Evolutionary conservation across 257 asterid genomes (phyloP), one percentile per base, ranked within the genome.

Genomic region (Henckelia pumila): DNA sequence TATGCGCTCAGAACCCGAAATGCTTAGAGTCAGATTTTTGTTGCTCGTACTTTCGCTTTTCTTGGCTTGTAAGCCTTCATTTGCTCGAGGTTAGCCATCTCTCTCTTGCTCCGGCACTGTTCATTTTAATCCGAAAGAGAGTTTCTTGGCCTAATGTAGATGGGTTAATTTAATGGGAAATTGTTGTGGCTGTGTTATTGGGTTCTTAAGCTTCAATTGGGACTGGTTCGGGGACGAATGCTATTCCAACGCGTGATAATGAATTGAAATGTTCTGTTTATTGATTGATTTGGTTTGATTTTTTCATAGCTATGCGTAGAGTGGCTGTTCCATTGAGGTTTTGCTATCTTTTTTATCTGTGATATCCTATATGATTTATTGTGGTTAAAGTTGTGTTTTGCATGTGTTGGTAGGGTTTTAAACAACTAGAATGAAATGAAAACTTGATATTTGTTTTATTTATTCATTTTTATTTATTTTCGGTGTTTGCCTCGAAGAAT

Each of bases 1-100:
- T 3, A 19, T 13, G 52, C 0, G 19, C 52, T 44, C 52, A 44
- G 9, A 44, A 44, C 19, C 59, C 75, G 66, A 37, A 68, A 80
- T 86, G 86, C 78, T 66, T 66, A 52, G 78, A 67, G 19, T 47
- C 61, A 78, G 81, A 64, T 63, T 75, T 73, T 50, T 77, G 22
- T 56, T 73, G 49, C 60, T 84, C 61, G 64, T 77, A 37, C 77
- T 72, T 33, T 74, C 63, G 64, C 61, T 80, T 55, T 80, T 64
- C 70, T 72, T 82, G 57, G 72, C 59, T 76, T 77, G 85, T 21
- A 32, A 61, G 28, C 86, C 81, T 61, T 69, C 85, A 28, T 56
- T 76, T 33, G 77, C 88, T 77, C 74, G 91, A 71, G 78, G 86
- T 76, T 22, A 44, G 59, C 60, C 35, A 32, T 69, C 28, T 19